Evolutionary conservation across 768 basidiomycete genomes (phyloP).

Genomic region (Lactifluus rugatus): DNA sequence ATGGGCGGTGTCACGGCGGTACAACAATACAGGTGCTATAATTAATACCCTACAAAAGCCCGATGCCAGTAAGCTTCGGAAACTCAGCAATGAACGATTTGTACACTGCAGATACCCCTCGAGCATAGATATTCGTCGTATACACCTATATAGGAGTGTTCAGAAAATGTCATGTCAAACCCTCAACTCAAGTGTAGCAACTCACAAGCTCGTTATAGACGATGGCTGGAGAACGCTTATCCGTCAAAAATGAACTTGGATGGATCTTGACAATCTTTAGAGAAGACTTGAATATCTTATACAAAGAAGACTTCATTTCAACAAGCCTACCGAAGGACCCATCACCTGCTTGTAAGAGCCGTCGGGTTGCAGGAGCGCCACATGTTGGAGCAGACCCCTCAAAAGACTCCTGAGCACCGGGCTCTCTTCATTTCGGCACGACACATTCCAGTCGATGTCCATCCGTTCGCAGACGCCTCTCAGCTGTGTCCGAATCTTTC

Average conservation of each 20-base stretch:
- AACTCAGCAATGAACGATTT: slow-evolving; percentile 37
- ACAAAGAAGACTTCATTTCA: background rate
- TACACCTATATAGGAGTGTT: slow-evolving; percentile 41
- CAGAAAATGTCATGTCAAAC: background rate
- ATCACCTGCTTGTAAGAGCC: slow-evolving; percentile 79
- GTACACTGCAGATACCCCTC: slow-evolving; percentile 79
- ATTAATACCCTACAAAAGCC: background rate
- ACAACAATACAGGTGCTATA: background rate
- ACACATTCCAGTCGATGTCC: slow-evolving; percentile 48
- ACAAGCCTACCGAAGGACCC: slow-evolving; percentile 49
- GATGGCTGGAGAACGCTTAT: slow-evolving; percentile 78
- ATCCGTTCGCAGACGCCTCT: slow-evolving; percentile 49
- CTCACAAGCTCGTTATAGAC: slow-evolving; percentile 90
- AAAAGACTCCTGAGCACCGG: slow-evolving; percentile 63
- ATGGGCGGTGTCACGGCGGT: too few relatives aligned
- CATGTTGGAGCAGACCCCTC: slow-evolving; percentile 71
- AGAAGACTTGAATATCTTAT: slow-evolving; percentile 19
- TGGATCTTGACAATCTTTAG: slow-evolving; percentile 77
- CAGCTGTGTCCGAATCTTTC: slow-evolving; percentile 74
- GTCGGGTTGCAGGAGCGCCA: slow-evolving; percentile 76
- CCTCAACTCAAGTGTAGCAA: slow-evolving; percentile 3
- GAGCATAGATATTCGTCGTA: slow-evolving; percentile 80
- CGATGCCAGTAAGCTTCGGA: slow-evolving; percentile 10
- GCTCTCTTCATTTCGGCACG: slow-evolving; percentile 56
- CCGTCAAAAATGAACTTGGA: slow-evolving; percentile 72